Evolutionary conservation across 768 basidiomycete genomes (phyloP).

Genomic region (Phlegmacium glaucopus): DNA sequence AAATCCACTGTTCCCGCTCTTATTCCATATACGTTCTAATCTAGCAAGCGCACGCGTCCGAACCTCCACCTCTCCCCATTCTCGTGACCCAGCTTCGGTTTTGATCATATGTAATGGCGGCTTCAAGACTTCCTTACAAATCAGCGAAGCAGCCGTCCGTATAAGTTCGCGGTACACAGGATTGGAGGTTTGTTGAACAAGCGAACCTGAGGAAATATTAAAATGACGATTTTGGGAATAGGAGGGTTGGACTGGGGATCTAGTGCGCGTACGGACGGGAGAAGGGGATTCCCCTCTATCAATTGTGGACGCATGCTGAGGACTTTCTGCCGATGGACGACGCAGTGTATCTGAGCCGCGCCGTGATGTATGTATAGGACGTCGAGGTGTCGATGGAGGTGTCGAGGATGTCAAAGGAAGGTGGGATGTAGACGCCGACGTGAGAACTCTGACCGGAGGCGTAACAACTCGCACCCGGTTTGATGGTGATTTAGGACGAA

Average conservation of each 20-base stretch:
- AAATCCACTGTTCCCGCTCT: conserved; percentile 42
- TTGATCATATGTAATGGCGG: conserved; percentile 56
- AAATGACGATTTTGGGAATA: conserved; percentile 53
- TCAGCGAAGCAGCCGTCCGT: conserved; percentile 56
- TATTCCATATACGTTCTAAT: conserved; percentile 76
- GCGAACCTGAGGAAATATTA: conserved; percentile 59
- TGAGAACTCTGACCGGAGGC: conserved; percentile 30
- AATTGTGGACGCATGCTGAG: conserved; percentile 22
- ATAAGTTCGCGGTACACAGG: conserved; percentile 51
- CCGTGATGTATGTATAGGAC: conserved; percentile 18
- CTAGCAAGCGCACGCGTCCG: conserved; percentile 57
- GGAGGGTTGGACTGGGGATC: conserved; percentile 45
- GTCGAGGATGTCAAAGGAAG: conserved; percentile 36
- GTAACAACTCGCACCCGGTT: neutral
- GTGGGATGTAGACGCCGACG: conserved; percentile 50
- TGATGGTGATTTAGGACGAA: neutral
- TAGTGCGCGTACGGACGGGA: conserved; percentile 42
- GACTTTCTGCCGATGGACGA: conserved; percentile 36
- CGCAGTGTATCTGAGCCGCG: neutral
- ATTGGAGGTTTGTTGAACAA: conserved; percentile 32
- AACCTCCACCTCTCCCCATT: conserved; percentile 77
- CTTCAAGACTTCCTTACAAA: conserved; percentile 64
- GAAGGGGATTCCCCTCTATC: conserved; percentile 23
- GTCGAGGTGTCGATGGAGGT: conserved; percentile 16
- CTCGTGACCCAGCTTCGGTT: conserved; percentile 44